Base-by-base conservation (phyloP, 768 basidiomycete species). In the Suillus subluteus region DNA sequence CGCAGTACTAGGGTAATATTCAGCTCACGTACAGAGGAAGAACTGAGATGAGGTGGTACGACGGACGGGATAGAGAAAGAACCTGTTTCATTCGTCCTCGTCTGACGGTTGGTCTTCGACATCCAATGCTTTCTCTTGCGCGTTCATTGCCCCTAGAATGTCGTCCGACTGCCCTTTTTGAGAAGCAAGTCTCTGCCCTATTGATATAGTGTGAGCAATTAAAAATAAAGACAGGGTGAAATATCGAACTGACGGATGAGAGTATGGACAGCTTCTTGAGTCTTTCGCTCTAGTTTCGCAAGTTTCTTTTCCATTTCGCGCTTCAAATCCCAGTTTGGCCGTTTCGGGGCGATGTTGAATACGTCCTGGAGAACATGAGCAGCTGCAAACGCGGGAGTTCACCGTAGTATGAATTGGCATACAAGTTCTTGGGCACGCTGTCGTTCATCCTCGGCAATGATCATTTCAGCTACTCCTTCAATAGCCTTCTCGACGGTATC, bases 281-380 rank as follows among this genome's bases (percentile, higher is more conserved):
- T 98, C 79, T 88, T 91, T 71, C 94, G 82, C 73, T 98, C 96
- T n/a, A 99, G 82, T 74, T 89, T 96, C 9, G 90, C 86, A 58
- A 95, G 78, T 76, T 94, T 95, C 81, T 91, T 94, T 65, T 96
- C 94, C 80, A 96, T 88, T 72, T 98, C 95, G 65, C 95, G 88
- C 77, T 96, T 96, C 72, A 98, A 82, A 76, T 97, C 95, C 96
- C 95, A 97, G 78, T 97, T 99, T 12, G 94, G 90, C 58, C 96
- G 87, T 84, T 96, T 98, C 4, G 98, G 98, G 30, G 96, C 96
- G 71, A 99, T 99, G 75, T 98, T 99, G 76, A 98, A 94, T 55
- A 98, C 83, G 75, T 97, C 94, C 96, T 97, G 59, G 52, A 48
- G 68, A 63, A 56, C 43, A 48, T 65, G 64, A 65, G 52, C 43